Base-by-base conservation (phyloP, 768 basidiomycete species). In the Suillus brevipes region DNA sequence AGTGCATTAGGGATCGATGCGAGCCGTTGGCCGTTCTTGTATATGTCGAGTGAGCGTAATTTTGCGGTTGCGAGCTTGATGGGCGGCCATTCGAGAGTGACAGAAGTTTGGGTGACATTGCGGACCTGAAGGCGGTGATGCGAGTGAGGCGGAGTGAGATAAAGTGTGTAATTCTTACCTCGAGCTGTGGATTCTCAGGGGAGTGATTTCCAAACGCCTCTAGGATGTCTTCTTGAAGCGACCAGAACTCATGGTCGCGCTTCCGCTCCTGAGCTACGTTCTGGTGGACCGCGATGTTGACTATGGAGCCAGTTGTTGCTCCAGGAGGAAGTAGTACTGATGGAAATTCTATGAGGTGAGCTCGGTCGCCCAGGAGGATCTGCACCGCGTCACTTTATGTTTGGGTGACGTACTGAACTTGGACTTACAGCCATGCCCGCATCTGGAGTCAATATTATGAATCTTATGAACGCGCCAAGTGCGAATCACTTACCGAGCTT, bases 281-380 rank as follows among this genome's bases (percentile, higher is more conserved):
- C 68, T 95, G 90, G 72, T 93, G 87, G 16, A 99, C 96, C 3
- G 95, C 89, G 76, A 99, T 99, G 75, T 95, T 97, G 70, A 99
- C 94, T 69, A 99, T 98, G 23, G 95, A 97, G 6, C 97, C 97
- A 0, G 96, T 88, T 10, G 91, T 89, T 1, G 94, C 89, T 16
- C 96, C 96, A 0, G 95, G 92, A 1, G 97, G 97, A 8, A 99
- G 82, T 1, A 99, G 85, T 45, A 99, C 84, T 0, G 97, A 99
- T 1, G 97, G 97, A 76, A 99, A 99, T 78, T 99, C 97, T 71
- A 99, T 97, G 42, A 99, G 84, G 73, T 99, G 97, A 20, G 96
- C 96, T 50, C 94, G 87, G 75, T 94, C 94, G 18, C 97, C 95
- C 16, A 98, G 84, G 2, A 97, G 85, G 68, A 97, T 96, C 94